Percentiles rank a stretch among this genome's conserved stretches.
Conservation (phyloP, 257 asterid genomes). For the Salvia hispanica region DNA sequence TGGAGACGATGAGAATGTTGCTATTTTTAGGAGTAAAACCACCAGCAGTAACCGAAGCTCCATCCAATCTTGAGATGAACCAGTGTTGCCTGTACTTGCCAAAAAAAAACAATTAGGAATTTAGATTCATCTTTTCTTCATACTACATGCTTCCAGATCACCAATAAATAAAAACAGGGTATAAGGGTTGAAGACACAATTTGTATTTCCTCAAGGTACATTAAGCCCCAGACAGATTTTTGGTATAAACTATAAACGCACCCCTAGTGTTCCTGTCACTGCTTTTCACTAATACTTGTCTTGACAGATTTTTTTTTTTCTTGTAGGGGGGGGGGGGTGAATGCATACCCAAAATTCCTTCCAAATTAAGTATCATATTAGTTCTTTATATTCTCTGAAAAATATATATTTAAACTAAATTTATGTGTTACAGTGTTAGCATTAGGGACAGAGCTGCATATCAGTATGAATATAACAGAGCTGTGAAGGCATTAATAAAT, state of each 20-base stretch:
- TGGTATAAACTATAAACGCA: not conserved
- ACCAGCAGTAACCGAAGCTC: slow-evolving; percentile 93
- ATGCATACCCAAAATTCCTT: not conserved
- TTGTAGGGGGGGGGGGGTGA: not conserved
- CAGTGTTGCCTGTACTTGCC: slow-evolving; percentile 80
- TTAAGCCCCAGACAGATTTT: not conserved
- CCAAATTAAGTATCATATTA: not conserved
- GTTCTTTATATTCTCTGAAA: not conserved
- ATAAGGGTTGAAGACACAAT: not conserved
- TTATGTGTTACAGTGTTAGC: not conserved
- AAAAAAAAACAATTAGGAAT: slow-evolving; percentile 8
- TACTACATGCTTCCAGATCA: slow-evolving; percentile 7
- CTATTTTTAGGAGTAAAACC: slow-evolving; percentile 79
- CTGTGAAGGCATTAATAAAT: not conserved
- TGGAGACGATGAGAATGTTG: slow-evolving; percentile 74
- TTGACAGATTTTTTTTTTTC: not conserved
- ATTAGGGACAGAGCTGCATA: not conserved
- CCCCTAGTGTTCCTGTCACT: not conserved
- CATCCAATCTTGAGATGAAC: slow-evolving; percentile 91
- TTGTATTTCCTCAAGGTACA: not conserved
- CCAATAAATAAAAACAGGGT: not conserved
- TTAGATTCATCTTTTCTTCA: not conserved
- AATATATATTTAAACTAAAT: not conserved
- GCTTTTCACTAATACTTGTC: not conserved
- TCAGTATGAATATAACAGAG: not conserved